Percentiles rank a stretch among this genome's conserved stretches.
Evolutionary conservation across 169 alveolate species (phyloP).

Genomic region (Cystoisospora suis): DNA sequence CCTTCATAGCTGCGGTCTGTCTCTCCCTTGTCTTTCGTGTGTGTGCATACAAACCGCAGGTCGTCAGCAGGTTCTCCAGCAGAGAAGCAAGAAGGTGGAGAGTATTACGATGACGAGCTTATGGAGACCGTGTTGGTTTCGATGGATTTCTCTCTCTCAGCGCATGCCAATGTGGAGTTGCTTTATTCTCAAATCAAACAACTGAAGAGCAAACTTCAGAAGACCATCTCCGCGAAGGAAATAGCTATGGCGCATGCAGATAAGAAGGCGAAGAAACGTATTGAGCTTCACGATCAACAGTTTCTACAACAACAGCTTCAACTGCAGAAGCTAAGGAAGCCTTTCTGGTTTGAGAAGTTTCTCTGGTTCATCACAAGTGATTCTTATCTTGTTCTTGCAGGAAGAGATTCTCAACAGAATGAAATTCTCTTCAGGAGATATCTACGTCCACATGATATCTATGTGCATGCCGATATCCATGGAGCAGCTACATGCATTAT

Average conservation of each 20-base stretch:
- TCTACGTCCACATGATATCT: slow-evolving; percentile 86
- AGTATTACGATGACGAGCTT: neutral
- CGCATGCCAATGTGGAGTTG: slow-evolving; percentile 61
- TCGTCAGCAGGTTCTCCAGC: neutral
- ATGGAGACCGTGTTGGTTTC: slow-evolving; percentile 31
- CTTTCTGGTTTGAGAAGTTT: slow-evolving; percentile 97
- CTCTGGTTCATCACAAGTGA: slow-evolving; percentile 95
- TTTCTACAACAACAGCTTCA: slow-evolving; percentile 36
- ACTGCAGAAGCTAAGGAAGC: slow-evolving; percentile 75
- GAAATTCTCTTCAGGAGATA: slow-evolving; percentile 94
- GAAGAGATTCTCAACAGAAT: slow-evolving; percentile 94
- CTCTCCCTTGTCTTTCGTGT: no score
- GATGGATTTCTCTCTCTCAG: slow-evolving; percentile 55
- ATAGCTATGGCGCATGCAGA: slow-evolving; percentile 66
- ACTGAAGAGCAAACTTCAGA: slow-evolving; percentile 5
- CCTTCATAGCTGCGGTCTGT: no score
- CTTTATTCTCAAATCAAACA: slow-evolving; percentile 64
- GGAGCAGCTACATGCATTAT: slow-evolving; percentile 97
- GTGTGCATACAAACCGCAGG: no score
- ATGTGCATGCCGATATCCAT: slow-evolving; percentile 96
- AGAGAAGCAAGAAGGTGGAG: neutral
- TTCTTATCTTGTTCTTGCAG: slow-evolving; percentile 83
- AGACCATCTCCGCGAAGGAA: slow-evolving; percentile 36
- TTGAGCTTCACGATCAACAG: slow-evolving; percentile 52
- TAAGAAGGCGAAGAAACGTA: slow-evolving; percentile 55